Evolutionary conservation across 2,329 filamentous ascomycete species (phyloP).

Genomic region (Ophiognomonia clavigignenti-juglandacearum): DNA sequence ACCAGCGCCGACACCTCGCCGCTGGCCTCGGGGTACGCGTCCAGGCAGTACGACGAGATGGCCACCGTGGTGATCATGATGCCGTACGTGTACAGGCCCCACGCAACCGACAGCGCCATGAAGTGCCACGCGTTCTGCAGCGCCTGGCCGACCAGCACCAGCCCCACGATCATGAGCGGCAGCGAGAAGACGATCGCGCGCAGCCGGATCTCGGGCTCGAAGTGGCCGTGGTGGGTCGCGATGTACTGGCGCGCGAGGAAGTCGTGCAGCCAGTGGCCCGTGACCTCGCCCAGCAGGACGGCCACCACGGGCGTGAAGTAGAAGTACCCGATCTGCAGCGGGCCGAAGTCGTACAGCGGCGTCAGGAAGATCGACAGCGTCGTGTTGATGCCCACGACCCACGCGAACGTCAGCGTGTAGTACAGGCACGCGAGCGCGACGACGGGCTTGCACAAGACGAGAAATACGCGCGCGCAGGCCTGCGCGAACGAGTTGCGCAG

Average conservation of each 20-base stretch:
- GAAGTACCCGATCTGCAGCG: constrained; percentile 47
- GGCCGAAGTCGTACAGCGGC: constrained; percentile 45
- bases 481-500: constrained; percentile 35
- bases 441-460: constrained; percentile 34
- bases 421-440: constrained; percentile 32
- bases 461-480: constrained; percentile 33
- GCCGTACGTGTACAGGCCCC: constrained; percentile 51
- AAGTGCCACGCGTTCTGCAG: constrained; percentile 47
- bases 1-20: constrained; percentile 50
- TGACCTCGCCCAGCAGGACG: constrained; percentile 46
- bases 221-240: constrained; percentile 40
- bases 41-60: constrained; percentile 46
- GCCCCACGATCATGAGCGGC: constrained; percentile 43
- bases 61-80: constrained; percentile 51
- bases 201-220: constrained; percentile 53
- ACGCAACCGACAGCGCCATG: constrained; percentile 42
- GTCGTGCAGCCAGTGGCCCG: constrained; percentile 54
- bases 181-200: constrained; percentile 40
- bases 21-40: constrained; percentile 50
- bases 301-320: constrained; percentile 56
- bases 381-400: constrained; percentile 52
- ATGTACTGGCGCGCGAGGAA: constrained; percentile 40
- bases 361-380: constrained; percentile 48
- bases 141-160: constrained; percentile 48
- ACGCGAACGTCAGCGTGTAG: constrained; percentile 38